Conservation (phyloP, 2,329 filamentous ascomycete genomes). For the Fusarium armeniacum region DNA sequence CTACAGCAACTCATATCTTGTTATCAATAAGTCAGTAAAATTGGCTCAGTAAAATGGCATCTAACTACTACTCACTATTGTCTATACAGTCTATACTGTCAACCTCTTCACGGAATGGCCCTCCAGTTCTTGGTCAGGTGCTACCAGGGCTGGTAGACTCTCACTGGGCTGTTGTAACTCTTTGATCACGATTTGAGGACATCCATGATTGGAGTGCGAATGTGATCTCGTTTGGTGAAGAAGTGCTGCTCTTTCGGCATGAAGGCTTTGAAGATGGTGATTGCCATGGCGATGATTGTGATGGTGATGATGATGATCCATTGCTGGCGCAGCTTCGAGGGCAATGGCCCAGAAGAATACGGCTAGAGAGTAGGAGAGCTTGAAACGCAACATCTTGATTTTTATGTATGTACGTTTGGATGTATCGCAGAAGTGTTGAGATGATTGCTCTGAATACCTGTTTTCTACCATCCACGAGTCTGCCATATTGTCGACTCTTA, state of each 20-base stretch:
- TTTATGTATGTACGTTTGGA: background rate
- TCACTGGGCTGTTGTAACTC: slow-evolving; percentile 27
- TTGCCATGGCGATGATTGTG: slow-evolving; percentile 42
- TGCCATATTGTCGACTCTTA: slow-evolving; percentile 24
- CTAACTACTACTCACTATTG: background rate
- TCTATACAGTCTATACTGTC: slow-evolving; percentile 12
- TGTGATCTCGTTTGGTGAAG: slow-evolving; percentile 28
- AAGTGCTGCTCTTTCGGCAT: slow-evolving; percentile 56
- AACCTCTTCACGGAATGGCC: slow-evolving; percentile 11
- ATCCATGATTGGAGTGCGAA: slow-evolving; percentile 2
- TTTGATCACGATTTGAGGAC: slow-evolving; percentile 25
- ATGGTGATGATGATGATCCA: slow-evolving; percentile 33
- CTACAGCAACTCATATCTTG: background rate
- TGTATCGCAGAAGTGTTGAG: background rate
- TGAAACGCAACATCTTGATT: slow-evolving; percentile 40
- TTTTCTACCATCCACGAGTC: slow-evolving; percentile 12
- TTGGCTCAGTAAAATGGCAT: too few relatives aligned
- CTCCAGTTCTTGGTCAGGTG: slow-evolving; percentile 3
- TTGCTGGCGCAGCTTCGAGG: slow-evolving; percentile 47
- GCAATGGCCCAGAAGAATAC: slow-evolving; percentile 45
- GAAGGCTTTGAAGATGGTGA: slow-evolving; percentile 35
- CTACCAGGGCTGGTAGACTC: slow-evolving; percentile 15
- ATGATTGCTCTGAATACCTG: slow-evolving; percentile 15
- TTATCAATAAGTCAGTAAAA: slow-evolving; percentile 3
- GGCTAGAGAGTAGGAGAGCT: slow-evolving; percentile 36